Percentiles rank a stretch among this genome's conserved stretches.
phyloP scores from a whole-genome alignment of 768 basidiomycete genomes.

The Amanita fuliginea region DNA sequence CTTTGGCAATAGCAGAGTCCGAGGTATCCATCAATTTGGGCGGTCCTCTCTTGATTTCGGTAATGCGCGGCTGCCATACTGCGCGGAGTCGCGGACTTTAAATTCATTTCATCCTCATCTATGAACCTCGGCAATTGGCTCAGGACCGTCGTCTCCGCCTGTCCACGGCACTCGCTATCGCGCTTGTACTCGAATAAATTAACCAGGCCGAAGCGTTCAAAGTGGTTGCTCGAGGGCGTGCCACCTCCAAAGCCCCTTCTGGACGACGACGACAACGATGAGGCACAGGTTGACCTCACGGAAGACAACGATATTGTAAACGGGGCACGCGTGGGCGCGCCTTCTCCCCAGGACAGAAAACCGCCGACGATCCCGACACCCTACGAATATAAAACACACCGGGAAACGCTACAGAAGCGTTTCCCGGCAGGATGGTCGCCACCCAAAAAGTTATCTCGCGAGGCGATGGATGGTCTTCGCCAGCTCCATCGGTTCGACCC shows the following conservation, averaged over 20 bases:
- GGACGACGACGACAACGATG: slow-evolving; percentile 24
- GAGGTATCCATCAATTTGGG: slow-evolving; percentile 29
- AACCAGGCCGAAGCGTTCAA: slow-evolving; percentile 13
- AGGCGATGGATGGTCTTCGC: slow-evolving; percentile 76
- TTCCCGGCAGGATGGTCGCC: slow-evolving; percentile 72
- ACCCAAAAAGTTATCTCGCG: slow-evolving; percentile 67
- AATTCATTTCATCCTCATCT: background rate
- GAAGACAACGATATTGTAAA: slow-evolving; percentile 43
- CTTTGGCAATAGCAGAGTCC: slow-evolving; percentile 62
- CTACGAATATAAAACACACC: slow-evolving; percentile 37
- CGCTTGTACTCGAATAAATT: background rate
- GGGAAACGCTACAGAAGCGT: slow-evolving; percentile 33
- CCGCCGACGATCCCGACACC: slow-evolving; percentile 34
- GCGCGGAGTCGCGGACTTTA: background rate
- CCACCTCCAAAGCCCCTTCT: slow-evolving; percentile 33
- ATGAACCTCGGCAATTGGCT: slow-evolving; percentile 3
- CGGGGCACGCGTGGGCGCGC: slow-evolving; percentile 24
- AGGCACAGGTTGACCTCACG: slow-evolving; percentile 30
- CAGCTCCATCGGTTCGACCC: slow-evolving; percentile 56
- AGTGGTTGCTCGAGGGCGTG: slow-evolving; percentile 29
- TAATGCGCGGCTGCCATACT: too few species aligned
- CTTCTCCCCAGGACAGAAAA: slow-evolving; percentile 24
- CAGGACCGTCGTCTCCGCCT: background rate
- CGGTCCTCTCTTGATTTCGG: too few species aligned
- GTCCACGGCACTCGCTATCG: slow-evolving; percentile 1